Conservation (phyloP, 129 eudicot genomes). For the Kitagawia praeruptora region DNA sequence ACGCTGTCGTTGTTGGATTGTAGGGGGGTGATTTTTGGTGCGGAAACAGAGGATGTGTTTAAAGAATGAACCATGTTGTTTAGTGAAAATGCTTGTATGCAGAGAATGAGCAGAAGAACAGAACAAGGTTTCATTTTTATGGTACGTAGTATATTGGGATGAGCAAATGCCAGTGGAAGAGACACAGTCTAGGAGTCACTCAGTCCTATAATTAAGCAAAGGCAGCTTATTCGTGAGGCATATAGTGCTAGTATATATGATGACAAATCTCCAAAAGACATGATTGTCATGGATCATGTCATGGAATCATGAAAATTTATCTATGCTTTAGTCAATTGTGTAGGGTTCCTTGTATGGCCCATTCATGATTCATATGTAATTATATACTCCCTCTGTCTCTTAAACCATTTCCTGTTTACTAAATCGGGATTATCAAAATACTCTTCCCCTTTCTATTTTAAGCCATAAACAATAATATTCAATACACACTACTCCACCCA, state of each 20-base stretch:
- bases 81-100: slow-evolving; percentile 18
- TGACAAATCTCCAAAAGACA: not conserved
- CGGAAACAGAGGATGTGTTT: slow-evolving; percentile 1
- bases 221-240: not conserved
- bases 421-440: too few relatives aligned
- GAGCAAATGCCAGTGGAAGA: not conserved
- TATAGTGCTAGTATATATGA: not conserved
- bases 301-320: not conserved
- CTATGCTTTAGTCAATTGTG: not conserved
- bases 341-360: not conserved
- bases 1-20: slow-evolving; percentile 35
- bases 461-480: too few relatives aligned
- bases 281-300: too few relatives aligned
- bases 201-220: not conserved
- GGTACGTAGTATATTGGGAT: slow-evolving; percentile 5
- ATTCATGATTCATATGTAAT: not conserved
- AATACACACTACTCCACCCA: too few relatives aligned
- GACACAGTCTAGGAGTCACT: not conserved
- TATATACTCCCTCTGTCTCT: too few relatives aligned
- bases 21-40: slow-evolving; percentile 2
- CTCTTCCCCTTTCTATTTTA: too few relatives aligned
- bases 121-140: slow-evolving; percentile 25
- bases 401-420: too few relatives aligned
- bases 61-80: slow-evolving; percentile 22
- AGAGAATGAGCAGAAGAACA: slow-evolving; percentile 19